Base-by-base conservation (phyloP, 1,284 basidiomycete genomes). In the Leucoagaricus sp. region DNA sequence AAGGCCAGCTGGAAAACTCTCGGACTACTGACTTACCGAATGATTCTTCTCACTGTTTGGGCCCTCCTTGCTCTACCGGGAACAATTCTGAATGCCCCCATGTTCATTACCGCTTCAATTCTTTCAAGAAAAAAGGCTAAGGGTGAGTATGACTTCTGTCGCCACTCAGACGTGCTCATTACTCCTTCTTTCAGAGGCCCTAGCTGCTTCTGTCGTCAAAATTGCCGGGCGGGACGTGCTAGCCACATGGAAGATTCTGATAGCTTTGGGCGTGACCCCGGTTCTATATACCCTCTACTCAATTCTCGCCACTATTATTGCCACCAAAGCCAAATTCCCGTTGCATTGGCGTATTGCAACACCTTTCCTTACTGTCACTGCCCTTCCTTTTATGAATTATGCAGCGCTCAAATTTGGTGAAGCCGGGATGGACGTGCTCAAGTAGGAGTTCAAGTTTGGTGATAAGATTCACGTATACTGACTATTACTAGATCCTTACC, bases 371-470 rank as follows among this genome's bases (percentile, higher is more conserved):
- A 85, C 94, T 55, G 80, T 94, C 59, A 75, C 83, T 17, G 79
- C 86, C 1, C 74, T 99, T 38, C 97, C 97, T 6, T 85, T 90
- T 67, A 91, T 98, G 76, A 96, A 93, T 50, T 95, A 93, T 69
- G 94, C 94, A 7, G 93, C 96, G 9, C 83, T 99, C 61, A 98
- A 98, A 73, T 99, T 99, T 69, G 96, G 96, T 46, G 97, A 99
- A 73, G 97, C 96, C 17, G 97, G 97, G 34, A 91, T 98, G 85
- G 97, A 99, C 69, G 95, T 99, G 33, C 82, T 97, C 62, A 99
- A 99, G 94, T 97, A 61, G 63, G 81, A 59, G 12, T 36, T 40
- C 15, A 7, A 42, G n/a, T n/a, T 21, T 13, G 12, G 9, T 21
- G 26, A n/a, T 44, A 19, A 47, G 41, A 45, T 48, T 3, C 45